Conservation (phyloP, 2,329 filamentous ascomycete species). For the Alternaria novae-zelandiae region DNA sequence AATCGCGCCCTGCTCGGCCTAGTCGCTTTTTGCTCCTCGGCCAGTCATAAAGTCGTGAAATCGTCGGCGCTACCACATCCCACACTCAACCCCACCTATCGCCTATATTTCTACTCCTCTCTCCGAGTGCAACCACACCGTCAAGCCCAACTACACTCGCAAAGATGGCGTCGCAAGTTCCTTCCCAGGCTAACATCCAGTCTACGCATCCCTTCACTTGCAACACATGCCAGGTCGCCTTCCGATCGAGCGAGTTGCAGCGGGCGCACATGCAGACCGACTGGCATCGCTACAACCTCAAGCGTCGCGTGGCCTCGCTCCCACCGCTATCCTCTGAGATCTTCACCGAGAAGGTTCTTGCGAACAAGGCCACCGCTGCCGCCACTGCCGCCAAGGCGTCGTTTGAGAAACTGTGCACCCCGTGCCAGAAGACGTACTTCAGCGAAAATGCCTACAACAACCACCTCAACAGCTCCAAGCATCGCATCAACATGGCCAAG, state of each 20-base stretch:
- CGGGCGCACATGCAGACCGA: constrained; percentile 97
- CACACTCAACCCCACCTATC: constrained; percentile 35
- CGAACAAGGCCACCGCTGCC: constrained; percentile 82
- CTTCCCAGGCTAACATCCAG: constrained; percentile 45
- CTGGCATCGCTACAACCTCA: constrained; percentile 98
- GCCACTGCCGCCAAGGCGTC: constrained; percentile 87
- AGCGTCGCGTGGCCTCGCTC: constrained; percentile 87
- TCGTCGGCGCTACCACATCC: constrained; percentile 16
- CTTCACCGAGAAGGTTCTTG: constrained; percentile 94
- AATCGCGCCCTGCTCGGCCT: constrained; percentile 9
- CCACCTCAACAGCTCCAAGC: constrained; percentile 89
- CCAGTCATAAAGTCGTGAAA: constrained; percentile 30
- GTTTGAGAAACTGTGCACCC: constrained; percentile 81
- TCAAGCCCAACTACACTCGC: constrained; percentile 6
- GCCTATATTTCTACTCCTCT: constrained; percentile 23
- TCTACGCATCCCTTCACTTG: constrained; percentile 85
- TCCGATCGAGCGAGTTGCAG: constrained; percentile 91
- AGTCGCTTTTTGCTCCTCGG: constrained; percentile 26
- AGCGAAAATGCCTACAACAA: constrained; percentile 96
- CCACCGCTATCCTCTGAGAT: constrained; percentile 90
- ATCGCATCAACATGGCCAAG: constrained; percentile 71
- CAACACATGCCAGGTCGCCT: constrained; percentile 97
- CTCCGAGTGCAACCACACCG: constrained; percentile 3
- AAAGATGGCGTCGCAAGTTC: constrained; percentile 44
- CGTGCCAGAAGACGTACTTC: constrained; percentile 91